Evolutionary conservation across 2,329 filamentous ascomycete species (phyloP).

Genomic region (Pseudocercospora eumusae): DNA sequence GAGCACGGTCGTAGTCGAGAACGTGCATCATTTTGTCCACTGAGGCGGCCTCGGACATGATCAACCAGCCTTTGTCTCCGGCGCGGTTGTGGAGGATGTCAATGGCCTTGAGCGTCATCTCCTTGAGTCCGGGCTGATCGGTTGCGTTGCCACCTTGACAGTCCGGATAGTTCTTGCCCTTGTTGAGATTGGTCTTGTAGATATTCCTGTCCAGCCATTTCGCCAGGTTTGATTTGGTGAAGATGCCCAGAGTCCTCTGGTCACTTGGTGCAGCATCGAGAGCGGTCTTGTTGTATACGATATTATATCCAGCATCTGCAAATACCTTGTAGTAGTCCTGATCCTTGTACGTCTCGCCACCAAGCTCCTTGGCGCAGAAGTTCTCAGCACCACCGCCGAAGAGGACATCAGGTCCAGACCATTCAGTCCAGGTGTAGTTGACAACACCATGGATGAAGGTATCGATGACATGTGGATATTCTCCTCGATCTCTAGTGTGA

Average conservation of each 20-base stretch:
- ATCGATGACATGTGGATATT: conserved; percentile 73
- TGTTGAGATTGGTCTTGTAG: conserved; percentile 69
- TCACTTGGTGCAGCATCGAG: conserved; percentile 60
- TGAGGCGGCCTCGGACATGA: conserved; percentile 83
- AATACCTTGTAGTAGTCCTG: conserved; percentile 75
- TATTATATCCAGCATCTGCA: conserved; percentile 67
- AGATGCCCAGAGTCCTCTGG: conserved; percentile 72
- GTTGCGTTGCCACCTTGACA: conserved; percentile 65
- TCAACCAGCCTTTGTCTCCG: conserved; percentile 69
- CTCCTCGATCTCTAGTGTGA: conserved; percentile 69
- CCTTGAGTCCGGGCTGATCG: conserved; percentile 80
- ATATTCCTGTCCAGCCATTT: conserved; percentile 84
- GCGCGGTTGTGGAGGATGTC: conserved; percentile 54
- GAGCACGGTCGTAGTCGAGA: conserved; percentile 81
- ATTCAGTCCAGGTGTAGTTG: conserved; percentile 80
- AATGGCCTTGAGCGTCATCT: conserved; percentile 75
- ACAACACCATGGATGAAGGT: conserved; percentile 72
- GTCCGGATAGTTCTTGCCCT: conserved; percentile 67
- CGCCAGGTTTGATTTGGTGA: conserved; percentile 71
- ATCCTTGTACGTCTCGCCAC: conserved; percentile 64
- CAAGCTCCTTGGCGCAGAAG: conserved; percentile 61
- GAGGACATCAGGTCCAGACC: conserved; percentile 74
- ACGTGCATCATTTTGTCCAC: conserved; percentile 90
- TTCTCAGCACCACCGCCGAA: conserved; percentile 80
- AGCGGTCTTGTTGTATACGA: conserved; percentile 73